Percentiles rank a stretch among this genome's conserved stretches.
These are phyloP conservation scores for Cicer yamashitae DNA, from an alignment of 306 rosid genomes.

Conservation along the genomic window DNA sequence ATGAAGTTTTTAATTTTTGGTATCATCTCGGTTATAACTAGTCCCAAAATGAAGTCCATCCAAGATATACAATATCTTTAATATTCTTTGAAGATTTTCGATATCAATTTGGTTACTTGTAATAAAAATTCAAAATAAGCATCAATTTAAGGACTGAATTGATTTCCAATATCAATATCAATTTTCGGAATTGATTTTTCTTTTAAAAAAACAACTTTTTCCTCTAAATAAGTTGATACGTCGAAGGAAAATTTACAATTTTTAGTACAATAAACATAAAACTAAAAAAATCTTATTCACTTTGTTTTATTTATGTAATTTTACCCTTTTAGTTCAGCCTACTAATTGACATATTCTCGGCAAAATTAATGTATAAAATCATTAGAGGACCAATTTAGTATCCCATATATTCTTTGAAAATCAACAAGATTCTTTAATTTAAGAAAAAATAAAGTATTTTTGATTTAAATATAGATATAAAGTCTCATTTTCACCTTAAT, in stretches of 20 bases:
- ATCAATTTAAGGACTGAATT: neutral
- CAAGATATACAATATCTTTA: neutral
- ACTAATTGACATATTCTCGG: neutral
- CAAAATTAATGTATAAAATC: neutral
- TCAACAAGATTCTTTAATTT: neutral
- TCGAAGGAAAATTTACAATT: too few species aligned
- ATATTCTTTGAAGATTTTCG: neutral
- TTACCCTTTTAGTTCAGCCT: too few species aligned
- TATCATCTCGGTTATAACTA: neutral
- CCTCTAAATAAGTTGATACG: neutral
- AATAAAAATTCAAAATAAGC: neutral
- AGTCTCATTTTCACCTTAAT: conserved; percentile 34
- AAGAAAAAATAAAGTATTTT: neutral
- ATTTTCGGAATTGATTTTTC: neutral
- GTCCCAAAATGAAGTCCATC: neutral
- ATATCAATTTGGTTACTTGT: neutral
- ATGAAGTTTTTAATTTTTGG: neutral
- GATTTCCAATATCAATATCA: neutral
- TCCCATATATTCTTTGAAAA: neutral
- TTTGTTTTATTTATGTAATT: too few species aligned
- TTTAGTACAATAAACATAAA: neutral
- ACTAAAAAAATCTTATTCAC: neutral
- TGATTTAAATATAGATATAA: neutral
- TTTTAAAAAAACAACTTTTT: neutral
- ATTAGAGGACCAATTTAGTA: neutral